Percentiles rank a stretch among this genome's conserved stretches.
Conservation (phyloP, 192 early-diverging fungal genomes). For the Coemansia sp. region DNA sequence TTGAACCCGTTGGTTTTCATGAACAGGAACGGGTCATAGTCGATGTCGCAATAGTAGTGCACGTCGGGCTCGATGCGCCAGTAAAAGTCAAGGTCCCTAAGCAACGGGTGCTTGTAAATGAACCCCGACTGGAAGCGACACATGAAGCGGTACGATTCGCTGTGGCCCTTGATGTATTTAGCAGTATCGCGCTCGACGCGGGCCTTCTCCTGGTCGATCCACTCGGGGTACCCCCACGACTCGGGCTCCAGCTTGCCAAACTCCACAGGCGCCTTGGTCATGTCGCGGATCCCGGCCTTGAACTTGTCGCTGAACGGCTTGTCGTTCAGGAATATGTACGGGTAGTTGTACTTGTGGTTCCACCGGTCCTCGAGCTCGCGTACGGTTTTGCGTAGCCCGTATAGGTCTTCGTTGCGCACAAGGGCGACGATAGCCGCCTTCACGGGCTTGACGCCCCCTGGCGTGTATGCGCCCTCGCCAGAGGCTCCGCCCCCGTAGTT, state of each 20-base stretch:
- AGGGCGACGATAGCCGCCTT: constrained; percentile 65
- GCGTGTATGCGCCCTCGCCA: constrained; percentile 16
- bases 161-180: constrained; percentile 40
- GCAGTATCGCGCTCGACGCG: constrained; percentile 27
- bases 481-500: constrained; percentile 18
- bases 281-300: constrained; percentile 45
- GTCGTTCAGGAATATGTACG: constrained; percentile 83
- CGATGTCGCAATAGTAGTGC: constrained; percentile 58
- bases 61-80: constrained; percentile 62
- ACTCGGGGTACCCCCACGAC: constrained; percentile 45
- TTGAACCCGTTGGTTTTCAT: constrained; percentile 56
- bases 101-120: constrained; percentile 55
- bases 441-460: constrained; percentile 28
- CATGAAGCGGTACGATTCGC: constrained; percentile 46
- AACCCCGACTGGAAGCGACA: constrained; percentile 55
- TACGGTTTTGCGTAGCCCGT: constrained; percentile 56
- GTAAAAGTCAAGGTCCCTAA: constrained; percentile 56
- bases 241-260: constrained; percentile 42
- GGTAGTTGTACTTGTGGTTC: constrained; percentile 72
- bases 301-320: constrained; percentile 70
- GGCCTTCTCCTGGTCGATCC: constrained; percentile 49
- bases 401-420: constrained; percentile 67
- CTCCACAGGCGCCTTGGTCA: constrained; percentile 29
- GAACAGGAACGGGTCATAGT: constrained; percentile 57
- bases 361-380: constrained; percentile 67